Conservation (phyloP, 2,329 filamentous ascomycete genomes). For the Talaromyces pinophilus region DNA sequence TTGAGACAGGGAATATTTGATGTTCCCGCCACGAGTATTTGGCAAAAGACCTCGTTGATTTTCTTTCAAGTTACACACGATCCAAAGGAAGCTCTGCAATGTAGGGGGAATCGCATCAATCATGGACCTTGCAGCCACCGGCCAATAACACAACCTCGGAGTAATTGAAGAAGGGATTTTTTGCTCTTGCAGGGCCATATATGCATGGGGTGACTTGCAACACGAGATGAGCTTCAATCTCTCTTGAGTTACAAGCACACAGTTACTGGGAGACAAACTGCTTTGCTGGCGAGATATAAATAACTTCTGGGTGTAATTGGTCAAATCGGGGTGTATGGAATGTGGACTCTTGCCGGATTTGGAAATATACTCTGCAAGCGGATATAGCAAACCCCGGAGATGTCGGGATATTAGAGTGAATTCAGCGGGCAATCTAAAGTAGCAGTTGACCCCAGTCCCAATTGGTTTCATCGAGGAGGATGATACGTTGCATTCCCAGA, state of each 20-base stretch:
- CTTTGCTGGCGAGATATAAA: slow-evolving; percentile 1
- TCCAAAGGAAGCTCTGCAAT: background rate
- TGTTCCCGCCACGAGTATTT: background rate
- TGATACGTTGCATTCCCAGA: slow-evolving; percentile 18
- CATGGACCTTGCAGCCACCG: background rate
- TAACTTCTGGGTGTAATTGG: background rate
- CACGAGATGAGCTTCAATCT: background rate
- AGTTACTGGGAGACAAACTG: background rate
- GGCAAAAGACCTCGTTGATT: background rate
- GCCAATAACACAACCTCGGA: background rate
- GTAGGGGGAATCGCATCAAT: background rate
- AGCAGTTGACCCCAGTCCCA: background rate
- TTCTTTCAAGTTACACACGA: background rate
- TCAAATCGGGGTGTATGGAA: background rate
- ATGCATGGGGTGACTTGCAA: background rate
- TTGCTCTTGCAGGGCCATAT: background rate
- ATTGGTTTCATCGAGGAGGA: slow-evolving; percentile 6
- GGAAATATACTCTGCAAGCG: slow-evolving; percentile 19
- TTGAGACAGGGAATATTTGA: background rate
- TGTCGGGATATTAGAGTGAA: background rate
- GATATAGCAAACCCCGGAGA: slow-evolving; percentile 6
- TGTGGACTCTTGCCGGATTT: slow-evolving; percentile 19
- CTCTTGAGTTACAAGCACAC: background rate
- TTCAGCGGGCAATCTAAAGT: background rate
- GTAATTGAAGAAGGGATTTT: slow-evolving; percentile 1